phyloP scores from a whole-genome alignment of 2,329 filamentous ascomycete genomes.

The Malbranchea cinnamomea region DNA sequence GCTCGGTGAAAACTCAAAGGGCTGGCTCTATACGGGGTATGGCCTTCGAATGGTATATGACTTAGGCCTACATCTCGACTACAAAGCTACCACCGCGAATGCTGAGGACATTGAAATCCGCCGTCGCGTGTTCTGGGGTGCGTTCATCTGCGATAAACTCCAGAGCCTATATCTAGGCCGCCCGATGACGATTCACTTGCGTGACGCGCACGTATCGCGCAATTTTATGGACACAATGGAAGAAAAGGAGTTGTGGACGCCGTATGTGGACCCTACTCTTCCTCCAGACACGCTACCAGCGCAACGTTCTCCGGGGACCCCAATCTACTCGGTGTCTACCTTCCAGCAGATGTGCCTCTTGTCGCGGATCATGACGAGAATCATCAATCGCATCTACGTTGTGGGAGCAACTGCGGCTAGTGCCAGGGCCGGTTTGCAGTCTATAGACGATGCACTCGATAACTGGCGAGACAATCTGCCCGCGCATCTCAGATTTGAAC shows the following conservation, averaged over 20 bases:
- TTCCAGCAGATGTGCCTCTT: conserved; percentile 23
- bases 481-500: conserved; percentile 14
- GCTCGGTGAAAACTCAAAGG: conserved; percentile 15
- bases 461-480: conserved; percentile 17
- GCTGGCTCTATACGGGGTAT: conserved; percentile 28
- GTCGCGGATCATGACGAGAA: conserved; percentile 23
- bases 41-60: conserved; percentile 29
- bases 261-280: conserved; percentile 11
- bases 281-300: conserved; percentile 4
- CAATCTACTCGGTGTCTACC: conserved; percentile 20
- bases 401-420: conserved; percentile 16
- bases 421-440: conserved; percentile 14
- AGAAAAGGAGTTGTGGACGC: conserved; percentile 16
- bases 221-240: conserved; percentile 19
- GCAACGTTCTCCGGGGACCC: conserved; percentile 7
- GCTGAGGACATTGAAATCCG: conserved; percentile 18
- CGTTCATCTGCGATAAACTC: conserved; percentile 34
- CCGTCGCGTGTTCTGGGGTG: conserved; percentile 21
- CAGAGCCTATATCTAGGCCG: conserved; percentile 42
- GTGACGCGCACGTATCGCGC: conserved; percentile 16
- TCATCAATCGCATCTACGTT: conserved; percentile 23
- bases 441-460: conserved; percentile 15
- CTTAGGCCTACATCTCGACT: conserved; percentile 25
- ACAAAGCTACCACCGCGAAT: conserved; percentile 13
- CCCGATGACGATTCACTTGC: conserved; percentile 25